Evolutionary conservation across 805 yeast genomes (phyloP), one percentile per base, ranked within the genome.

Genomic region (Saccharomycopsis selenospora): DNA sequence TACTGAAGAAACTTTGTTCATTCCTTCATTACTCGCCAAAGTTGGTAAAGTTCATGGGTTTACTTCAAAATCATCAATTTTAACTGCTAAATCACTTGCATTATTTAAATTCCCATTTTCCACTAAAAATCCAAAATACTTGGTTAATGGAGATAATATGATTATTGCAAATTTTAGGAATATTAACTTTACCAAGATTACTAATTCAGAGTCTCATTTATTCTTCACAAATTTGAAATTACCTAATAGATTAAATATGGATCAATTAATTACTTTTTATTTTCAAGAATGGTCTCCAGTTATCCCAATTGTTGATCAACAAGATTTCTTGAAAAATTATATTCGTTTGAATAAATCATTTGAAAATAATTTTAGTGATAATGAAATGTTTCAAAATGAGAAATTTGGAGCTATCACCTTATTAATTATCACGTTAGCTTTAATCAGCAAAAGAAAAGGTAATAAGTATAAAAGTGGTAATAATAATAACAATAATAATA

Each of bases 231-330:
- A 59, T 43, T 56, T 73, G 28, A 66, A 65, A 45, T 56, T 79
- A 23, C 78, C 78, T 2, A 68, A 81, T 20, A 72, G 82, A 48
- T 61, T 77, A 22, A 77, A 79, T 50, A 62, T 86, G 49, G 95
- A 89, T 62, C 79, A 79, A 23, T 70, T 85, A 26, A 73, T 85
- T 17, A 73, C 83, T 0, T 61, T 78, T 2, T 89, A 76, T 60
- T 88, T 87, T 64, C 80, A 78, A 53, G 82, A 83, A 50, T 89
- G 96, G 95, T 82, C 85, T 25, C 71, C 75, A 23, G 64, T 78
- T 3, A 68, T 82, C 20, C 95, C 95, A 0, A 70, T 86, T 13
- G 59, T 89, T 46, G 86, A 85, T 61, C 78, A 79, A 54, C 76
- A 76, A 40, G 72, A 78, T n/a, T 89, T 89, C 57, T 68, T 82